A percentile compares a stretch with the other conserved stretches of the same genome.
Conservation (phyloP, 805 yeast species). For the Saccharomycopsis fodiens region DNA sequence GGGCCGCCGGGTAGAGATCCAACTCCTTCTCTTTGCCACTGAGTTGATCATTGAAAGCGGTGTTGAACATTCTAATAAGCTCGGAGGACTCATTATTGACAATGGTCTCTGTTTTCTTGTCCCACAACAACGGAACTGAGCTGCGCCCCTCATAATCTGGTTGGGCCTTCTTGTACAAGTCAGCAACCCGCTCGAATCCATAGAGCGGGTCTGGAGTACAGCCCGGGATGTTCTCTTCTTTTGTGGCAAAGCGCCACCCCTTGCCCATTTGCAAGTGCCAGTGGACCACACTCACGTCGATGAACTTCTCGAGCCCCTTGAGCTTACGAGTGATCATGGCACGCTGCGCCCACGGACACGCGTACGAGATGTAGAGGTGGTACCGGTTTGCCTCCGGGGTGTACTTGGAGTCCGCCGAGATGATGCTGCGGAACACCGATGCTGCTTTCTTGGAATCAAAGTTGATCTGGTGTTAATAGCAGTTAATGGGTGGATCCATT, state of each 20-base stretch:
- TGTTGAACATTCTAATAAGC: conserved; percentile 75
- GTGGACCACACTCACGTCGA: conserved; percentile 68
- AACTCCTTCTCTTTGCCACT: conserved; percentile 38
- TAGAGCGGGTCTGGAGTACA: conserved; percentile 53
- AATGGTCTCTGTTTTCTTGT: conserved; percentile 69
- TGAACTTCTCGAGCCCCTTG: conserved; percentile 55
- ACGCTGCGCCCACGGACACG: conserved; percentile 96
- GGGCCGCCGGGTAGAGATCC: conserved; percentile 54
- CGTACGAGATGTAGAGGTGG: conserved; percentile 78
- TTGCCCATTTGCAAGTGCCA: conserved; percentile 79
- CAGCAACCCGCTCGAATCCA: conserved; percentile 51
- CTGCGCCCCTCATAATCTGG: conserved; percentile 74
- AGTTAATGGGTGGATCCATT: too few relatives aligned
- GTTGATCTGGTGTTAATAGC: too few relatives aligned
- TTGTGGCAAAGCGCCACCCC: conserved; percentile 80
- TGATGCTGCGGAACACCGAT: conserved; percentile 51
- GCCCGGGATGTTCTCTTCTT: conserved; percentile 36
- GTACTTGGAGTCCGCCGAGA: conserved; percentile 53
- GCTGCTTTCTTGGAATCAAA: conserved; percentile 50
- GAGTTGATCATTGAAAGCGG: conserved; percentile 54
- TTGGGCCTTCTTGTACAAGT: conserved; percentile 68
- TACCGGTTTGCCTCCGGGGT: conserved; percentile 70
- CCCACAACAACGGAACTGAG: conserved; percentile 94
- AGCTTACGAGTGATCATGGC: conserved; percentile 63
- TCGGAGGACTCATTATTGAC: conserved; percentile 91